Percentiles rank a stretch among this genome's conserved stretches.
Evolutionary conservation across 768 basidiomycete species (phyloP).

Genomic region (Mycena latifolia): DNA sequence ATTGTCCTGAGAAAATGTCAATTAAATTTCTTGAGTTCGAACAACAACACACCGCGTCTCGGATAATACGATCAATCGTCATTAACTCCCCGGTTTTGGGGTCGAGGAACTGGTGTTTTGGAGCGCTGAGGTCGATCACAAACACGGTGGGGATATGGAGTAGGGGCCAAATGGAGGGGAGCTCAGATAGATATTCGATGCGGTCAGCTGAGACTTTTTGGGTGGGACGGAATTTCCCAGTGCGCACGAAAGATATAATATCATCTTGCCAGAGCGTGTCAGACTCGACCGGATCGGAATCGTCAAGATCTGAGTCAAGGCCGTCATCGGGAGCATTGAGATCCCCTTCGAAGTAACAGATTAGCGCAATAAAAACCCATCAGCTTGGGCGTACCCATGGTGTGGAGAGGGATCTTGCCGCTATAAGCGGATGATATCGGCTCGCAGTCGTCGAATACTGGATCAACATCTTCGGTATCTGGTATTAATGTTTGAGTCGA

Average conservation of each 20-base stretch:
- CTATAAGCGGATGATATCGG: too few relatives aligned
- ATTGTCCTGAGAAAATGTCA: slow-evolving; percentile 11
- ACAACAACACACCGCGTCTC: neutral
- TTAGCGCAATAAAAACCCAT: too few relatives aligned
- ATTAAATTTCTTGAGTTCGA: neutral
- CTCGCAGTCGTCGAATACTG: too few relatives aligned
- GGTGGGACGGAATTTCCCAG: neutral
- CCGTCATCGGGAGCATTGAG: too few relatives aligned
- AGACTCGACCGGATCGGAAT: neutral
- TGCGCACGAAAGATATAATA: neutral
- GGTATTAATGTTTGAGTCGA: too few relatives aligned
- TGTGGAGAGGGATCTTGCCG: too few relatives aligned
- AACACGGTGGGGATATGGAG: neutral
- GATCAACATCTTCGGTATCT: too few relatives aligned
- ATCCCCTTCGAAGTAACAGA: too few relatives aligned
- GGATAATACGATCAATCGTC: neutral
- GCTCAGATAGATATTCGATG: neutral
- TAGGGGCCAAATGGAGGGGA: neutral
- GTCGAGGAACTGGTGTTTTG: neutral
- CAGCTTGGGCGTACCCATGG: too few relatives aligned
- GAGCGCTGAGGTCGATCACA: neutral
- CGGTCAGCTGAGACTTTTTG: neutral
- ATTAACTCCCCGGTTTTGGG: neutral
- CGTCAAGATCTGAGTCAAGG: too few relatives aligned
- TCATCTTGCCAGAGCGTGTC: neutral